A percentile compares a stretch with the other conserved stretches of the same genome.
Evolutionary conservation across 345 rosid genomes (phyloP).

Genomic region (Leavenworthia alabamica): DNA sequence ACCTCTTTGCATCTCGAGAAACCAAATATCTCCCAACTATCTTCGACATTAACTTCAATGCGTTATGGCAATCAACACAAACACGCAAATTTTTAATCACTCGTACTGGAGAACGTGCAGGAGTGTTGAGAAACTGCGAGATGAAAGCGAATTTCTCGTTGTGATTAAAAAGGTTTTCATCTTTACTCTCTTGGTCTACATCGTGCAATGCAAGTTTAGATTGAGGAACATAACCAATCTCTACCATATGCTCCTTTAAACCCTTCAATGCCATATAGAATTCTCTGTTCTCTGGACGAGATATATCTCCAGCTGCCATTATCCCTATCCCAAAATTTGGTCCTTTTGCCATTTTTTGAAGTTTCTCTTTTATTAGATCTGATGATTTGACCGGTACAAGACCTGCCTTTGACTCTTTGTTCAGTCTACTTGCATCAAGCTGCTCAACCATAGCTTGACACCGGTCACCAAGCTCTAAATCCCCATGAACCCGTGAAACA

Average conservation of each 20-base stretch:
- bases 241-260: conserved; percentile 65
- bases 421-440: conserved; percentile 45
- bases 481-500: conserved; percentile 55
- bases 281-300: conserved; percentile 58
- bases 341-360: conserved; percentile 34
- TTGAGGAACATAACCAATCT: conserved; percentile 59
- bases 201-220: conserved; percentile 69
- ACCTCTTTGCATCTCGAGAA: conserved; percentile 71
- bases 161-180: conserved; percentile 68
- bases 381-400: conserved; percentile 44
- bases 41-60: conserved; percentile 64
- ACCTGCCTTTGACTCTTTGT: conserved; percentile 62
- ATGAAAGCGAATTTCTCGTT: conserved; percentile 71
- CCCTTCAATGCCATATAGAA: conserved; percentile 50
- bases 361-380: conserved; percentile 40
- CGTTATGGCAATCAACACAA: conserved; percentile 78
- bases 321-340: conserved; percentile 32
- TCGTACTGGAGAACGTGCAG: conserved; percentile 46
- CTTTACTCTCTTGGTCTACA: conserved; percentile 71
- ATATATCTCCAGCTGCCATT: conserved; percentile 71
- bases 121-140: conserved; percentile 39
- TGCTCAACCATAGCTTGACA: conserved; percentile 56
- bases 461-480: conserved; percentile 62
- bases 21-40: conserved; percentile 58
- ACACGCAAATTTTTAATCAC: conserved; percentile 67